phyloP scores from a whole-genome alignment of 2,329 filamentous ascomycete genomes.

The Fusarium oligoseptatum region DNA sequence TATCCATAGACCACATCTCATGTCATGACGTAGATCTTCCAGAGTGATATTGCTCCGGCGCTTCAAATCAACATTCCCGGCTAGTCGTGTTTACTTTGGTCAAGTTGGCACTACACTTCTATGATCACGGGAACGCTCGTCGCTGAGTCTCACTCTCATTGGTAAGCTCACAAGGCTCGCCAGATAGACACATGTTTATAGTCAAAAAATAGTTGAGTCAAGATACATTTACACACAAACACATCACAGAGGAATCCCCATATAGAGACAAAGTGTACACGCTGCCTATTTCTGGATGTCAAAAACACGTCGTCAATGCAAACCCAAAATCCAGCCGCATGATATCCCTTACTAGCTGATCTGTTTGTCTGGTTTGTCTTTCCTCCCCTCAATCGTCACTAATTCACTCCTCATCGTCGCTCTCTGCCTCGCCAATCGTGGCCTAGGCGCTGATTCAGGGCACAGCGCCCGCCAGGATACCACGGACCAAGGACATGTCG shows the following conservation, averaged over 20 bases:
- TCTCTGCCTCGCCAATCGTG: conserved; percentile 42
- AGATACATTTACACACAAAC: neutral
- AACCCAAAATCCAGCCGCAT: conserved; percentile 56
- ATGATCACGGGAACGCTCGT: neutral
- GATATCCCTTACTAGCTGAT: conserved; percentile 55
- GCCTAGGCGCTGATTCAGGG: conserved; percentile 37
- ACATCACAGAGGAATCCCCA: neutral
- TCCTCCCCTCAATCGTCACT: conserved; percentile 45
- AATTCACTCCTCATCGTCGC: conserved; percentile 43
- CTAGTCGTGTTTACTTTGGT: neutral
- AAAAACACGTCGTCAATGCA: conserved; percentile 53
- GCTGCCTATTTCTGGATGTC: conserved; percentile 49
- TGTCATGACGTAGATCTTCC: conserved; percentile 20
- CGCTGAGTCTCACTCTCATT: neutral
- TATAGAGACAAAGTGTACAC: conserved; percentile 50
- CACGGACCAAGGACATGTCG: conserved; percentile 38
- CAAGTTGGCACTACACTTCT: neutral
- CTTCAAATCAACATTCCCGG: neutral
- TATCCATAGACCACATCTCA: conserved; percentile 13
- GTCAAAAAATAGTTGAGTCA: neutral
- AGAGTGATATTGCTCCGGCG: neutral
- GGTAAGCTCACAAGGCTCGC: neutral
- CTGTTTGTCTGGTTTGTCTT: conserved; percentile 54
- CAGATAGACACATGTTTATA: neutral
- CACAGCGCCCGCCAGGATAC: conserved; percentile 33